Percentiles rank a stretch among this genome's conserved stretches.
These are phyloP conservation scores for Barnettozyma wickerhamii DNA, from an alignment of 805 yeast genomes.

Conservation along the genomic window DNA sequence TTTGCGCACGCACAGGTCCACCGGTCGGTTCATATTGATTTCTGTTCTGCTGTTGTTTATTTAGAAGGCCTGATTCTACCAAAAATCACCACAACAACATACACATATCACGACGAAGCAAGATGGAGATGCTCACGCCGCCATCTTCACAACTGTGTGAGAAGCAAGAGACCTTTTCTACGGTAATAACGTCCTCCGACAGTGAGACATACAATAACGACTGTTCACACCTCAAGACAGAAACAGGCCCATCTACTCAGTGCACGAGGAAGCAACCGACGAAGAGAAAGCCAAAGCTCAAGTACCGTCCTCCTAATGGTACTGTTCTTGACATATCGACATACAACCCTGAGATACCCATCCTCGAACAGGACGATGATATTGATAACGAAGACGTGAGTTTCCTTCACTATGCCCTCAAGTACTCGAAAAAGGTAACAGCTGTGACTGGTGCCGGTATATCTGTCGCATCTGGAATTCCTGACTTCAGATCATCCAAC, in stretches of 20 bases:
- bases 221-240: neutral
- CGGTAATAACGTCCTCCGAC: neutral
- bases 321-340: conserved; percentile 36
- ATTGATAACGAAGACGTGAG: conserved; percentile 38
- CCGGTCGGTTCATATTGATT: too few relatives aligned
- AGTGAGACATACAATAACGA: neutral
- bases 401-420: conserved; percentile 48
- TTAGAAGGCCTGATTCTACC: neutral
- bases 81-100: neutral
- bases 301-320: conserved; percentile 43
- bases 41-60: neutral
- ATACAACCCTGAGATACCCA: conserved; percentile 22
- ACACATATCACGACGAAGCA: neutral
- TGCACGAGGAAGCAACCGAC: neutral
- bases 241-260: neutral
- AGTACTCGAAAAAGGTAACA: conserved; percentile 53
- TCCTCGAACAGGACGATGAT: conserved; percentile 30
- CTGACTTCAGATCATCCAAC: conserved; percentile 79
- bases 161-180: neutral
- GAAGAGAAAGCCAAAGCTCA: conserved; percentile 41
- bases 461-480: conserved; percentile 85
- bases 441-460: conserved; percentile 90
- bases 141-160: conserved; percentile 23
- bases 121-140: conserved; percentile 23
- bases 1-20: conserved; percentile 1